These are phyloP conservation scores for Aspergillus homomorphus DNA, from an alignment of 495 filamentous ascomycete genomes.

Conservation along the genomic window DNA sequence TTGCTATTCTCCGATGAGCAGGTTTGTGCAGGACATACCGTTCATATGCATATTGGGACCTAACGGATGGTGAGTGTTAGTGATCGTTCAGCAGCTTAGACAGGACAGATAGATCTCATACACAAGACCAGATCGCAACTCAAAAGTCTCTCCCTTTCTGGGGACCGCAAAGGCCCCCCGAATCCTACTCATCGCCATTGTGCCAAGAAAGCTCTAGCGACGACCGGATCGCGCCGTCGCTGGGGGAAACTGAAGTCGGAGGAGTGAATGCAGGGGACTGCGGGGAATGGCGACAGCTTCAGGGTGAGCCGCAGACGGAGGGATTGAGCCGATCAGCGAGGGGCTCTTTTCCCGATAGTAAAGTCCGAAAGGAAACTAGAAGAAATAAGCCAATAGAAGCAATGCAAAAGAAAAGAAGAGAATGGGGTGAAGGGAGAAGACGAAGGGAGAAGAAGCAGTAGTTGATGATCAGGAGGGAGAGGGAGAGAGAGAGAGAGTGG, in stretches of 20 bases:
- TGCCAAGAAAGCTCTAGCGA: constrained; percentile 38
- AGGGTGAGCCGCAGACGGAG: constrained; percentile 26
- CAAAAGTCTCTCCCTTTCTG: constrained; percentile 96
- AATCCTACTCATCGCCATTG: constrained; percentile 94
- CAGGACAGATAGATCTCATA: constrained; percentile 34
- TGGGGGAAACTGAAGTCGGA: constrained; percentile 21
- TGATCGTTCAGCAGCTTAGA: constrained; percentile 14
- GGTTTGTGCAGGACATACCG: constrained; percentile 47
- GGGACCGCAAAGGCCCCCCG: constrained; percentile 88
- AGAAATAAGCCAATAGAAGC: background rate
- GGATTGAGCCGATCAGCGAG: constrained; percentile 12
- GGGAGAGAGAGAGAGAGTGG: constrained; percentile 12
- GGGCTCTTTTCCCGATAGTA: constrained; percentile 1
- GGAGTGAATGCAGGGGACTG: constrained; percentile 31
- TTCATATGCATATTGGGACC: constrained; percentile 98
- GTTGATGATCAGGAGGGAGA: constrained; percentile 15
- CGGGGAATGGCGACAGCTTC: constrained; percentile 39
- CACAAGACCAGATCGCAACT: constrained; percentile 93
- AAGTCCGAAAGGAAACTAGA: constrained; percentile 5
- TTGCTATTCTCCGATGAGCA: background rate
- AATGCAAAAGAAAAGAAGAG: constrained; percentile 6
- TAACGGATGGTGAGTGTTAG: constrained; percentile 29
- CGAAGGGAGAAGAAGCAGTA: constrained; percentile 14
- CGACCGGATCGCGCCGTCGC: constrained; percentile 51
- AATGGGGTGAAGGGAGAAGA: constrained; percentile 6